Base-by-base conservation (phyloP, 2,329 filamentous ascomycete genomes). In the Cladosporium oxysporum region DNA sequence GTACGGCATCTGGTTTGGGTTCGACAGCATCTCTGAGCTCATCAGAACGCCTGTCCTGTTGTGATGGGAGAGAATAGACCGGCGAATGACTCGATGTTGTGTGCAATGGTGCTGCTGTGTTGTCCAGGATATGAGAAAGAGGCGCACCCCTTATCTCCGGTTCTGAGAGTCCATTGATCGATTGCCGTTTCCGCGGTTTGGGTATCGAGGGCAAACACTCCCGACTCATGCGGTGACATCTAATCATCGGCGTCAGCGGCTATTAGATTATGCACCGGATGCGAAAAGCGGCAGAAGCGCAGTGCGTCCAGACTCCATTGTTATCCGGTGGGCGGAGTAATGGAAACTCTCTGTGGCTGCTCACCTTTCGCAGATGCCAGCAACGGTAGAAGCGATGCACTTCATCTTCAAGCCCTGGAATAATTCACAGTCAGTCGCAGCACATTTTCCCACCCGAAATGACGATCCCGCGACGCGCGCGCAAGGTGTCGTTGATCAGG, bases 361-460 rank as follows among this genome's bases (percentile, higher is more conserved):
- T 65, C 18, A 68, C 67, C 68, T 68, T 37, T 67, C 66, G 44
- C 66, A 67, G 18, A 62, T 59, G 28, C 66, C 64, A 14, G 47
- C 21, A 1, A 64, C 62, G 33, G 68, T 60, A 28, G 62, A 57
- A 2, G 55, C 62, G 12, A 69, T 52, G 61, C 68, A 70, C 52
- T 73, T 73, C 71, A 75, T 74, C 69, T 75, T 75, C 41, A 73
- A 60, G n/a, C 64, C 62, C 57, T 59, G 57, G 55, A 58, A 33
- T 16, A 58, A 58, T 55, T 21, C 7, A 2, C 3, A 33, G 52
- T 55, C 52, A 55, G 52, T 8, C 8, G 10, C 52, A 33, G 52
- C 52, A n/a, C 52, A 55, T 33, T 55, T 55, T 55, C 31, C 52
- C 52, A 33, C 26, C 28, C 29, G 8, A 33, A 31, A 33, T 23